Evolutionary conservation across 2,329 filamentous ascomycete species (phyloP), one percentile per base, ranked within the genome.

Genomic region (Cladosporium sp.): DNA sequence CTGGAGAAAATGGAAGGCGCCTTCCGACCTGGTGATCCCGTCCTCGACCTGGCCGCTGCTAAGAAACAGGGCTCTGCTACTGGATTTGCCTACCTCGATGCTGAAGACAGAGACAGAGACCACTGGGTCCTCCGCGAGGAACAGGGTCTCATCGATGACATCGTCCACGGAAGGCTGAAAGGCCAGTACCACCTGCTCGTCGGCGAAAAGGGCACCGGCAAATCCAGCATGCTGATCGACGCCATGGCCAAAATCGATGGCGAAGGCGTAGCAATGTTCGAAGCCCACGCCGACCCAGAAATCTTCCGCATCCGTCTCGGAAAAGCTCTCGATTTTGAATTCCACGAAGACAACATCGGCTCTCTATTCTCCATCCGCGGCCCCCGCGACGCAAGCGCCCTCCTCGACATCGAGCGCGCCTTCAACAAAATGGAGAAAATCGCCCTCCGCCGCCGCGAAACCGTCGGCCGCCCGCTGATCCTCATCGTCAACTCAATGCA

Each of bases 361-460:
- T 92, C 91, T 6, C 90, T 99, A 67, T 99, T 99, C 78, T 96
- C 91, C 66, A 96, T 99, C 74, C 88, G 91, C 32, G 95, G 95
- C 0, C 95, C 95, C 0, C 87, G 95, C 51, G 95, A 99, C 73
- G 93, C 92, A 3, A 96, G 92, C 0, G 93, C 95, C 5, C 82
- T 99, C 36, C 84, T 99, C 1, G 95, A 99, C 76, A 97, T 99
- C 68, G 95, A 99, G 76, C 88, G 95, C 30, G 95, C 95, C 0
- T 89, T 99, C 76, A 99, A 99, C 83, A 99, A 99, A 79, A 82
- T 99, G 13, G 95, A 99, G 75, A 99, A 99, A 78, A 92, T 98
- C 8, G 95, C 95, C 0, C 80, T 99, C 65, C 84, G 83, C 70
- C 85, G 91, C 60, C 84, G 93, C 53, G 82, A 84, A 34, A 81